Evolutionary conservation across 2,329 filamentous ascomycete species (phyloP).

Genomic region (Talaromyces rugulosus): DNA sequence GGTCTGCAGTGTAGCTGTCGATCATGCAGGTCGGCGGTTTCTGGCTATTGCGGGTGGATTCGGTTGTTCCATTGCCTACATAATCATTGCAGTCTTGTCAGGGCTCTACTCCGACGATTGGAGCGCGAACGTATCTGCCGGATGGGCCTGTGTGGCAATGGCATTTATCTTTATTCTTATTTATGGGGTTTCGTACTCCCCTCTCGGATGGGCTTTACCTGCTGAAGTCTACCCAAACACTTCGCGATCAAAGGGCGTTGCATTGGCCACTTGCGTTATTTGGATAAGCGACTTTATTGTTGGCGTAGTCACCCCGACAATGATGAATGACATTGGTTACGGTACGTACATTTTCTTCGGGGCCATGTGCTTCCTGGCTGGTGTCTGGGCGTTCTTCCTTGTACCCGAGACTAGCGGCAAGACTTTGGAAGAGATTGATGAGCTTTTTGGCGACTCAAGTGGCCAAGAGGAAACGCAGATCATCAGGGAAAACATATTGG

Average conservation of each 20-base stretch:
- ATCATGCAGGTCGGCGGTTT: not conserved
- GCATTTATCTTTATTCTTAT: constrained; percentile 1
- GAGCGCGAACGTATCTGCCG: not conserved
- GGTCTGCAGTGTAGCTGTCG: not conserved
- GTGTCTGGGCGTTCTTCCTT: not conserved
- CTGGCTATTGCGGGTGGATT: not conserved
- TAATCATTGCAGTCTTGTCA: not conserved
- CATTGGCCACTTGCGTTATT: not conserved
- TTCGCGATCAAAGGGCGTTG: not conserved
- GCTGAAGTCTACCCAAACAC: constrained; percentile 1
- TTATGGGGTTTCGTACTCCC: not conserved
- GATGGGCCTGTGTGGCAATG: not conserved
- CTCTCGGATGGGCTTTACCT: constrained; percentile 1
- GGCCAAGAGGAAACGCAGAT: not conserved
- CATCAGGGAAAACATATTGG: not conserved
- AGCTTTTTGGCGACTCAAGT: not conserved
- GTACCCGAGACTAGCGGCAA: not conserved
- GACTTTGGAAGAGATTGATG: not conserved
- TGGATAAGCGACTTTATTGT: not conserved
- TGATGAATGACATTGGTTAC: not conserved
- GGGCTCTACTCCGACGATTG: not conserved
- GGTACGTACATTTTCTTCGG: not conserved
- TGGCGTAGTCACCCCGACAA: not conserved
- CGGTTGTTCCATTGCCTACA: not conserved
- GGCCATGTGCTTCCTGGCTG: not conserved